Evolutionary conservation across 805 yeast species (phyloP).

Genomic region (Lipomyces japonicus): DNA sequence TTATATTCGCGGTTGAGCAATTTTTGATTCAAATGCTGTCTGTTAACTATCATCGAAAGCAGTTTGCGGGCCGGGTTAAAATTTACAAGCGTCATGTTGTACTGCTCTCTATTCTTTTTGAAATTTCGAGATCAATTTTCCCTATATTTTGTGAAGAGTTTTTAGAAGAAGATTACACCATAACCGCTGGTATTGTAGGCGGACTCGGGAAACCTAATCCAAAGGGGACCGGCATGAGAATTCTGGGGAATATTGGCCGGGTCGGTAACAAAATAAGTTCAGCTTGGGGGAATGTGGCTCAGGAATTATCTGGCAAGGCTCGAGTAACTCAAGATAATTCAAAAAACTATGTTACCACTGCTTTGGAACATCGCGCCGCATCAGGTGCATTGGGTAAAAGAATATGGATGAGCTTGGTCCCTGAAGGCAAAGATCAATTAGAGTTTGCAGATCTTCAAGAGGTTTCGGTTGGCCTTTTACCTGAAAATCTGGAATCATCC

Average conservation of each 20-base stretch:
- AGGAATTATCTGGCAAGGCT: conserved; percentile 1
- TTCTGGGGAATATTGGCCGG: conserved; percentile 13
- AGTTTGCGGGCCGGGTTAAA: conserved; percentile 40
- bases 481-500: conserved; percentile 4
- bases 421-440: conserved; percentile 39
- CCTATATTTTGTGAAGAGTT: conserved; percentile 39
- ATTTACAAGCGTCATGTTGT: conserved; percentile 37
- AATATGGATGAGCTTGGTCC: conserved; percentile 43
- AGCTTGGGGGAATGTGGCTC: conserved; percentile 18
- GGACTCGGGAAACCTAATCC: conserved; percentile 10
- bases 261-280: conserved; percentile 10
- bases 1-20: conserved; percentile 39
- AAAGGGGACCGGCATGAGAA: conserved; percentile 4
- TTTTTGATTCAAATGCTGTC: conserved; percentile 40
- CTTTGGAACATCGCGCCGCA: conserved; percentile 33
- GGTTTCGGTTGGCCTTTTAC: conserved; percentile 16
- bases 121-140: conserved; percentile 37
- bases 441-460: conserved; percentile 36
- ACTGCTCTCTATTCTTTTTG: conserved; percentile 35
- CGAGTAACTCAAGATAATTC: background rate
- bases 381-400: conserved; percentile 38
- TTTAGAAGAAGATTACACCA: conserved; percentile 36
- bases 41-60: conserved; percentile 41
- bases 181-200: conserved; percentile 31
- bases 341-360: conserved; percentile 33